Conservation (phyloP, 2,329 filamentous ascomycete genomes). For the Alternaria dauci region DNA sequence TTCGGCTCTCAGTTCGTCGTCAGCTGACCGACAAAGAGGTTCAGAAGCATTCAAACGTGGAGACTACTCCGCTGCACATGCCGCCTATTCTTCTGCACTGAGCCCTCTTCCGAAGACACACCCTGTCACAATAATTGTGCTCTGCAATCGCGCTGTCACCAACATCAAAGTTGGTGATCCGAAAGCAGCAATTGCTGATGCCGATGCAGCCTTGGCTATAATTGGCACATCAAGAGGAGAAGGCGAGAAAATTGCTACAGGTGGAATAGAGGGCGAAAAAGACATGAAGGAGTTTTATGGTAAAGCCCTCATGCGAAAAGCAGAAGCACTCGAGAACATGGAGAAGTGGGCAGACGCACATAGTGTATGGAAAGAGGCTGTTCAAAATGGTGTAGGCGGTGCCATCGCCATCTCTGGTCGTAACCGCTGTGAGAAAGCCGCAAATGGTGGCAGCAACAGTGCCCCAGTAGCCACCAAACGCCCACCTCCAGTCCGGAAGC, state of each 20-base stretch:
- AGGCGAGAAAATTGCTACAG: conserved; percentile 78
- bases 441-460: conserved; percentile 52
- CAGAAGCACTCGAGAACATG: conserved; percentile 93
- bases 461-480: conserved; percentile 31
- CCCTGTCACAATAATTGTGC: conserved; percentile 84
- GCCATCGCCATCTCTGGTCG: conserved; percentile 83
- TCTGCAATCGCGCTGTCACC: conserved; percentile 90
- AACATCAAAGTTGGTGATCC: conserved; percentile 91
- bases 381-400: conserved; percentile 87
- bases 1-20: conserved; percentile 75
- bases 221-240: conserved; percentile 84
- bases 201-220: conserved; percentile 78
- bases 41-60: conserved; percentile 93
- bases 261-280: conserved; percentile 67
- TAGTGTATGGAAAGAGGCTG: conserved; percentile 79
- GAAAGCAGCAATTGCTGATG: conserved; percentile 84
- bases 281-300: conserved; percentile 94
- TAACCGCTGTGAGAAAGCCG: conserved; percentile 86
- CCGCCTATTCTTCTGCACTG: conserved; percentile 81
- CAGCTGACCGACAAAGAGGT: conserved; percentile 79
- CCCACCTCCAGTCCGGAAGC: conserved; percentile 38
- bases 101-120: conserved; percentile 77
- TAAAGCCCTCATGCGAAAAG: conserved; percentile 92
- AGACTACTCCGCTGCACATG: conserved; percentile 87
- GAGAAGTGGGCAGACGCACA: conserved; percentile 91